Conservation (phyloP, 225 moss, liverwort and hornwort species). For the Ulota crispa region DNA sequence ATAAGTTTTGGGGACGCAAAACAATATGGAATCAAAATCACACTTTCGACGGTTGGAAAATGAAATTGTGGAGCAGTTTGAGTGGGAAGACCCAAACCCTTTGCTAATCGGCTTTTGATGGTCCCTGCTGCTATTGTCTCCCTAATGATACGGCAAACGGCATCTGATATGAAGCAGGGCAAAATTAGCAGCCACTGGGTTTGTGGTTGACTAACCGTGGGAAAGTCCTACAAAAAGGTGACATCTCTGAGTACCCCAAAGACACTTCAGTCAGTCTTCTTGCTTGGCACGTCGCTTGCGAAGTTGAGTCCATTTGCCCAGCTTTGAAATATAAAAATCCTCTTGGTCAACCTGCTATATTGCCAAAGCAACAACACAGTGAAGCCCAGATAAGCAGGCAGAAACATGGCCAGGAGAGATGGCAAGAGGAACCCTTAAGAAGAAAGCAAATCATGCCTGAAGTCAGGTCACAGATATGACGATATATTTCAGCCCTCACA, state of each 20-base stretch:
- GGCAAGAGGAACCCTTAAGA: conserved; percentile 43
- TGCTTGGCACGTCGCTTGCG: conserved; percentile 48
- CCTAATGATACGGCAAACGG: conserved; percentile 27
- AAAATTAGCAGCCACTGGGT: conserved; percentile 8
- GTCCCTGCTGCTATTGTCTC: conserved; percentile 8
- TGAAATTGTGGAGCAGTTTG: conserved; percentile 15
- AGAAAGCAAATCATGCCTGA: conserved; percentile 54
- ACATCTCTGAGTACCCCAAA: conserved; percentile 4
- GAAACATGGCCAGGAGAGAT: conserved; percentile 43
- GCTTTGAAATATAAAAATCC: conserved; percentile 62
- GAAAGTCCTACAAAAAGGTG: conserved; percentile 24
- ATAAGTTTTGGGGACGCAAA: conserved; percentile 23
- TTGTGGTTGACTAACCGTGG: conserved; percentile 20
- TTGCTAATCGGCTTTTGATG: conserved; percentile 14
- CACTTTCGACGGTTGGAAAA: conserved; percentile 8
- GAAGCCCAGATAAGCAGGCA: conserved; percentile 65
- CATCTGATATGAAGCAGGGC: conserved; percentile 1
- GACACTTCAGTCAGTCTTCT: conserved; percentile 38
- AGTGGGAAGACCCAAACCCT: conserved; percentile 29
- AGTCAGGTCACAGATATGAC: conserved; percentile 41
- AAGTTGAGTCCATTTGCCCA: conserved; percentile 38
- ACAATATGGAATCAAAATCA: conserved; percentile 33
- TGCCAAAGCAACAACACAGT: conserved; percentile 43
- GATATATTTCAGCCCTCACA: conserved; percentile 48
- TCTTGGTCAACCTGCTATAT: conserved; percentile 66